These are phyloP conservation scores for Trichosporon sp. DNA, from an alignment of 1,284 basidiomycete species.

Conservation along the genomic window DNA sequence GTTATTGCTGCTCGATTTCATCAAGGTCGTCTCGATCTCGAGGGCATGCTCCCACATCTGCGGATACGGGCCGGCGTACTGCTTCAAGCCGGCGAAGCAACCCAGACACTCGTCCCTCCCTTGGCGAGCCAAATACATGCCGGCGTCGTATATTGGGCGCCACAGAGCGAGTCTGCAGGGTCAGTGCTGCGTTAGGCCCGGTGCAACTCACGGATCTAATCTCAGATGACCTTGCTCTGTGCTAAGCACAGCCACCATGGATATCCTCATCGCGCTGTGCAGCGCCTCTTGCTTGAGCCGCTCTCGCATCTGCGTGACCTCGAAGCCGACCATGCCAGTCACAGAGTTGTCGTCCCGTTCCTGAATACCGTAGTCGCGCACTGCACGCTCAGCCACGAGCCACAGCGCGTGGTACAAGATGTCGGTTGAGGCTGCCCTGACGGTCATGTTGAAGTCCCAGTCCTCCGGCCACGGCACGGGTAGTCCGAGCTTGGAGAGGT, in stretches of 20 bases:
- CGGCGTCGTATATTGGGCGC: constrained; percentile 73
- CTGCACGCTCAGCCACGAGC: constrained; percentile 47
- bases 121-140: constrained; percentile 70
- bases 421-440: constrained; percentile 70
- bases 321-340: constrained; percentile 24
- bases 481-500: constrained; percentile 71
- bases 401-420: constrained; percentile 87
- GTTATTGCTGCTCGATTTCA: constrained; percentile 1
- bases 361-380: constrained; percentile 76
- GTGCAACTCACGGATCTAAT: constrained; percentile 51
- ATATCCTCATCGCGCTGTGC: constrained; percentile 75
- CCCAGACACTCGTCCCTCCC: constrained; percentile 72
- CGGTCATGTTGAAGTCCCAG: constrained; percentile 84
- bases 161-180: constrained; percentile 63
- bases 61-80: constrained; percentile 64
- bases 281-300: constrained; percentile 72
- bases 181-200: constrained; percentile 38
- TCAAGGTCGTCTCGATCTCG: constrained; percentile 46
- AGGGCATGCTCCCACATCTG: constrained; percentile 72
- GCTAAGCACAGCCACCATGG: constrained; percentile 65
- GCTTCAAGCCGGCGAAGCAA: constrained; percentile 75
- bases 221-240: constrained; percentile 72
- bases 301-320: constrained; percentile 61
- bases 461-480: constrained; percentile 72
- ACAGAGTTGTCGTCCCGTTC: constrained; percentile 47